Conservation (phyloP, 108 stramenopile species). For the Pseudonitzschia delicatissima region DNA sequence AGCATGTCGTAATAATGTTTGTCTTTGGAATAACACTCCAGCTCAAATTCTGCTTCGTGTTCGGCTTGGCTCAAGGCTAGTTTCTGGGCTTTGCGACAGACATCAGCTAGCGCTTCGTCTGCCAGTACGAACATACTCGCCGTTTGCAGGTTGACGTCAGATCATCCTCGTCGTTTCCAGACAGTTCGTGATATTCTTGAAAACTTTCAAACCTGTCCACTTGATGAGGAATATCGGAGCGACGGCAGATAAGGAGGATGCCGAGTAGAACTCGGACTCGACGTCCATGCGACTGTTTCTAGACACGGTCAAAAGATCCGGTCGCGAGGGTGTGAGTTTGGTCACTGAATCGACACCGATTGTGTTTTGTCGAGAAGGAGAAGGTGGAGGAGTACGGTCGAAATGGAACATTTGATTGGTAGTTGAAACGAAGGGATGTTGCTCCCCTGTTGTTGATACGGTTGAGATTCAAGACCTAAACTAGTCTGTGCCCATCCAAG, state of each 20-base stretch:
- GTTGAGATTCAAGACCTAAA: background rate
- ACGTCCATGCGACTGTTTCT: too few species aligned
- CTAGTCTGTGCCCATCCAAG: slow-evolving; percentile 23
- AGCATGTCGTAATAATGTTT: slow-evolving; percentile 67
- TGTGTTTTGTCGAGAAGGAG: background rate
- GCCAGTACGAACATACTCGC: slow-evolving; percentile 49
- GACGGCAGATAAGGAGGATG: background rate
- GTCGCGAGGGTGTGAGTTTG: background rate
- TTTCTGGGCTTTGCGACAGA: slow-evolving; percentile 38
- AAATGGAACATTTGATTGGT: too few species aligned
- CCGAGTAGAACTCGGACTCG: too few species aligned
- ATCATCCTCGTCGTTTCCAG: slow-evolving; percentile 16
- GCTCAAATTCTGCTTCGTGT: slow-evolving; percentile 54
- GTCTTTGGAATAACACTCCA: slow-evolving; percentile 51
- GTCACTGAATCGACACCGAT: background rate
- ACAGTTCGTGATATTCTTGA: too few species aligned
- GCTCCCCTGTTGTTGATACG: background rate
- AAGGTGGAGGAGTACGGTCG: background rate
- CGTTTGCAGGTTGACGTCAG: too few species aligned
- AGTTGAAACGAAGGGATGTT: too few species aligned
- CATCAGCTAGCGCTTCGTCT: slow-evolving; percentile 60
- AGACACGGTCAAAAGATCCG: background rate
- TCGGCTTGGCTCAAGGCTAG: slow-evolving; percentile 32
- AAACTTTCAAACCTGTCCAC: too few species aligned
- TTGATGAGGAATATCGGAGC: background rate